Percentiles rank a stretch among this genome's conserved stretches.
phyloP scores from a whole-genome alignment of 345 rosid species.

The Rhodamnia rubescens region DNA sequence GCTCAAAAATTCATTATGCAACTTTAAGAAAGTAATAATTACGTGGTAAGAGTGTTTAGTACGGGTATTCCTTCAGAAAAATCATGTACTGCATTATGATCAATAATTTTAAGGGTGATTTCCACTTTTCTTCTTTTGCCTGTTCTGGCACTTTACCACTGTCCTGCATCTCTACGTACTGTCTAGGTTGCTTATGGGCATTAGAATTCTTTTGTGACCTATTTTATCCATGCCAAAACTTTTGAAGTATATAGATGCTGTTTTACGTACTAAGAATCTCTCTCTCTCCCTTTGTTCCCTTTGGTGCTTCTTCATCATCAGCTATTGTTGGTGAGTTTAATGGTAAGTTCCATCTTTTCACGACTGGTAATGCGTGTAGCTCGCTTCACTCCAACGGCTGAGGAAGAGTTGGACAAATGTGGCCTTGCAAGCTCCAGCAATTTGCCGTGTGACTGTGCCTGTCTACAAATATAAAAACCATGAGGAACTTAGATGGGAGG shows the following conservation, averaged over 20 bases:
- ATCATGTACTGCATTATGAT: neutral
- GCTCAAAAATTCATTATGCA: neutral
- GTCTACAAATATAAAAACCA: slow-evolving; percentile 55
- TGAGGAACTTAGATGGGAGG: slow-evolving; percentile 93
- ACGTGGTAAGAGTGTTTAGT: neutral
- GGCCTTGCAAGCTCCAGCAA: slow-evolving; percentile 59
- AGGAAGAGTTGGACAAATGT: slow-evolving; percentile 28
- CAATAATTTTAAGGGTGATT: neutral
- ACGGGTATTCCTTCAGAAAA: neutral
- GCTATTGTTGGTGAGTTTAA: neutral
- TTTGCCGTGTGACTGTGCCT: slow-evolving; percentile 27
- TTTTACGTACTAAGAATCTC: neutral
- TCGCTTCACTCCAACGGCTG: slow-evolving; percentile 48
- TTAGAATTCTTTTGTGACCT: neutral
- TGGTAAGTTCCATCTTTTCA: neutral
- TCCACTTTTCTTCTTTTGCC: neutral
- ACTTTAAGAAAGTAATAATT: neutral
- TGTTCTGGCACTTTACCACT: neutral
- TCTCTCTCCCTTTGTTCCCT: slow-evolving; percentile 14
- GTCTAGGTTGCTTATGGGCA: neutral
- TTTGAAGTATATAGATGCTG: neutral
- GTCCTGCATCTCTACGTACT: neutral
- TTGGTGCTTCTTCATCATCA: too few species aligned
- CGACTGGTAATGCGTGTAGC: slow-evolving; percentile 31
- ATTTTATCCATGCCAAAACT: slow-evolving; percentile 25